Percentiles rank a stretch among this genome's conserved stretches.
These are phyloP conservation scores for Pascua sp. DNA, from an alignment of 1,284 basidiomycete genomes.

Conservation along the genomic window DNA sequence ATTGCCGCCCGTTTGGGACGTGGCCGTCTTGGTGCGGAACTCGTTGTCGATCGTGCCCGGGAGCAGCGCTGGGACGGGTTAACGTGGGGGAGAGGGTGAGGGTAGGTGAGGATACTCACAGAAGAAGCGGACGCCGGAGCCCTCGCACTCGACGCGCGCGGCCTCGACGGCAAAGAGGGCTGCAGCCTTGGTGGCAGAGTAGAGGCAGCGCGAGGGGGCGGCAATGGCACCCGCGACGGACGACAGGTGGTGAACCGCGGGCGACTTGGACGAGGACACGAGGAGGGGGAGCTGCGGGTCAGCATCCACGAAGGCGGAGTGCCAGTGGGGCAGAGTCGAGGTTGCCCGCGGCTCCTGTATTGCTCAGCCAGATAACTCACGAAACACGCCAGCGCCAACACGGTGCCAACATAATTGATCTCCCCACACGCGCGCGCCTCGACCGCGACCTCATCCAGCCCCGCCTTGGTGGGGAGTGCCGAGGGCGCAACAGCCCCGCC, in stretches of 20 bases:
- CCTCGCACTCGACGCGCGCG: conserved; percentile 58
- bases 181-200: conserved; percentile 78
- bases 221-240: conserved; percentile 76
- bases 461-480: conserved; percentile 29
- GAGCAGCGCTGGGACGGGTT: conserved; percentile 31
- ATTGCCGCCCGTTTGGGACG: conserved; percentile 51
- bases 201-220: conserved; percentile 79
- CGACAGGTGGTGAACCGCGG: conserved; percentile 74
- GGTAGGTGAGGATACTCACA: conserved; percentile 23
- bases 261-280: conserved; percentile 62
- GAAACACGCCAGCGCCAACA: conserved; percentile 51
- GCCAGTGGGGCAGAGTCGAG: not conserved
- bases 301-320: too few relatives aligned
- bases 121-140: conserved; percentile 47
- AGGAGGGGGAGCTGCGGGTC: conserved; percentile 68
- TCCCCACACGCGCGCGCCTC: conserved; percentile 47
- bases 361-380: conserved; percentile 24
- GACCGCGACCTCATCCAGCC: conserved; percentile 44
- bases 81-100: too few relatives aligned
- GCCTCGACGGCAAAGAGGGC: conserved; percentile 71
- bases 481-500: not conserved
- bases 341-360: too few relatives aligned
- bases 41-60: conserved; percentile 60
- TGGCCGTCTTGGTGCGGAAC: conserved; percentile 67
- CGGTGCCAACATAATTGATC: conserved; percentile 53